Base-by-base conservation (phyloP, 352 stramenopile genomes). In the Pythium vanterpoolii region DNA sequence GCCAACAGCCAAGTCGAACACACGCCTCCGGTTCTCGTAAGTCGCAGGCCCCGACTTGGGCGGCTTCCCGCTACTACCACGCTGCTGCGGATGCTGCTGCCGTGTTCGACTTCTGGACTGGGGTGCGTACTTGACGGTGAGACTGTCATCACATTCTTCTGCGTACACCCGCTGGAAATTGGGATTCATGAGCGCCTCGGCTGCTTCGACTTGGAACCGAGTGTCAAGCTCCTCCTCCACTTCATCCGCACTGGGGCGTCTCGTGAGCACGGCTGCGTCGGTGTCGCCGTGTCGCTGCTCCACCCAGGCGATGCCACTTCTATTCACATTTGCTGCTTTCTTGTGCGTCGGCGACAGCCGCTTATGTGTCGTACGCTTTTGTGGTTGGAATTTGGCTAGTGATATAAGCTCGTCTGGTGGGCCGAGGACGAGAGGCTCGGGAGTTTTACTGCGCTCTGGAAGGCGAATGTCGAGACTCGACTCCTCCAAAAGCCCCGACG, bases 111-210 rank as follows among this genome's bases (percentile, higher is more conserved):
- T 54, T 51, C 61, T 56, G 39, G 46, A 18, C 36, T 68, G 50
- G 34, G 75, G 68, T 19, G 71, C 60, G 62, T 88, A 89, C 62
- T 85, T 86, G 56, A 87, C 85, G 34, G 84, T 78, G 62, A 82
- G 69, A 53, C 84, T 92, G 61, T 91, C 82, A 24, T 84, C 72
- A 56, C 79, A 91, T 48, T 93, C 84, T 50, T 91, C 78, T 30
- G 76, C 87, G 51, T 93, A 93, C 54, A 88, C 82, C 45, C 68
- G 83, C 61, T 89, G 76, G 44, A 88, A 93, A 61, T 92, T 90
- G 16, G 79, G 77, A 46, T 87, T 87, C 76, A 93, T 87, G 14
- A 90, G 56, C 55, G 81, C 81, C 36, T 90, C 77, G 0, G 72
- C 71, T 4, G 62, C 49, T 38, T 87, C 76, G 0, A 69, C 71